Evolutionary conservation across 805 yeast species (phyloP), one percentile per base, ranked within the genome.

Genomic region (Saccharomyces kudriavzevii): DNA sequence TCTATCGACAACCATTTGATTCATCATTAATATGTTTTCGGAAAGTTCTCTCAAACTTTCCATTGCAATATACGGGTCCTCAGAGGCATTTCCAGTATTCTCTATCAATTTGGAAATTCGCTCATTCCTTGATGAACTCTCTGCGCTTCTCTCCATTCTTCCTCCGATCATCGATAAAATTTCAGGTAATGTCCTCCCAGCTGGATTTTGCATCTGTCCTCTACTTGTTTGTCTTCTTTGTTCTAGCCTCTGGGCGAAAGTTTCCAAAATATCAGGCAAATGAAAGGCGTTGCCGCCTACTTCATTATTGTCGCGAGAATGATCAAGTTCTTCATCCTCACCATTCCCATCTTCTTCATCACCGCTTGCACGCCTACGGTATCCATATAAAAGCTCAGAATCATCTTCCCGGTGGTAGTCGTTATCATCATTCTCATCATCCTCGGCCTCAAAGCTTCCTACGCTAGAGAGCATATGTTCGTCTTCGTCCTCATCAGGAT

Each of bases 1-100:
- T 28, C 89, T 70, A 54, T 85, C 91, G 0, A 85, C 83, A 3
- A 81, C 68, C 20, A 82, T 62, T 4, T 78, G 80, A 54, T 83
- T 83, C 81, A 83, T 80, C 90, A 87, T 83, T 51, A 87, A 70
- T 9, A 87, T 62, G 49, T 80, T 70, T 57, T 82, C 87, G 26
- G 85, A 78, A 22, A 87, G 66, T 62, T 85, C 88, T 57, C 78
- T 83, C 50, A 87, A 68, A 2, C 84, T 78, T 61, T 85, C 91
- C 61, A 84, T 65, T 1, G 86, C 75, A 20, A 83, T 57, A 60
- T 74, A 85, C 0, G 89, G 77, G 61, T 85, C 87, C 1, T 78
- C 82, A 13, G 57, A 52, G 3, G 70, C 70, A 49, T 65, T 57
- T 8, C 52, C 49, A 1, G 68, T 63, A 49, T 69, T 69, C 5